These are phyloP conservation scores for Tricholoma hemisulphureum DNA, from an alignment of 768 basidiomycete species.

Conservation along the genomic window DNA sequence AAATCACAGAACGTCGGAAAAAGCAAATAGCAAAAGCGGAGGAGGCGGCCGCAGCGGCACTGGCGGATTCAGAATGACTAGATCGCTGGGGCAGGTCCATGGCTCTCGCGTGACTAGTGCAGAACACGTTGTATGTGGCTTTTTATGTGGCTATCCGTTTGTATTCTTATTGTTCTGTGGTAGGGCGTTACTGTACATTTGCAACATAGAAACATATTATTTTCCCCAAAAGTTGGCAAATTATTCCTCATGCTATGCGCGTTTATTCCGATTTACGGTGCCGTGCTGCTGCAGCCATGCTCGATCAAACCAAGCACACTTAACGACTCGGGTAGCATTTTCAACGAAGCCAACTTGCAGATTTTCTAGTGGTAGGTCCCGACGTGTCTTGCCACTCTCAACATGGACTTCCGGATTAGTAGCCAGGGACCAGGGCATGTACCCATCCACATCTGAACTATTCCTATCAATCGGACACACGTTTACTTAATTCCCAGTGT, in stretches of 20 bases:
- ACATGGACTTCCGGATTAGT: no score
- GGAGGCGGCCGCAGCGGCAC: constrained; percentile 21
- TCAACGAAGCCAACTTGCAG: no score
- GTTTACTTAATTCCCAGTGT: no score
- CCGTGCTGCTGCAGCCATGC: no score
- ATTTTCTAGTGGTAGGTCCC: no score
- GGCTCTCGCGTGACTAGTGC: constrained; percentile 5
- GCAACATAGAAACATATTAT: background rate
- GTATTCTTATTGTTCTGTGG: background rate
- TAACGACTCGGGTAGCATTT: no score
- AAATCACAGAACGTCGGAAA: constrained; percentile 54
- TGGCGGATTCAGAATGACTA: constrained; percentile 11
- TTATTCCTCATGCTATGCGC: background rate
- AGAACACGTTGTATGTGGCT: constrained; percentile 2
- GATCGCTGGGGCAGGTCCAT: background rate
- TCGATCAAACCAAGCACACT: no score
- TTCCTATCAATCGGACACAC: no score
- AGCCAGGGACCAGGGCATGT: no score
- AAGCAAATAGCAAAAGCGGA: constrained; percentile 34
- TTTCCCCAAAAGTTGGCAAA: background rate
- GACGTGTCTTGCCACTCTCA: no score
- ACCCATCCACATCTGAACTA: no score
- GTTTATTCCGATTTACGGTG: background rate
- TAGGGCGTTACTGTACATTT: background rate
- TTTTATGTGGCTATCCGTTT: background rate